These are phyloP conservation scores for Diphasiastrum complanatum DNA, from an alignment of 83 land plant genomes.

Conservation along the genomic window DNA sequence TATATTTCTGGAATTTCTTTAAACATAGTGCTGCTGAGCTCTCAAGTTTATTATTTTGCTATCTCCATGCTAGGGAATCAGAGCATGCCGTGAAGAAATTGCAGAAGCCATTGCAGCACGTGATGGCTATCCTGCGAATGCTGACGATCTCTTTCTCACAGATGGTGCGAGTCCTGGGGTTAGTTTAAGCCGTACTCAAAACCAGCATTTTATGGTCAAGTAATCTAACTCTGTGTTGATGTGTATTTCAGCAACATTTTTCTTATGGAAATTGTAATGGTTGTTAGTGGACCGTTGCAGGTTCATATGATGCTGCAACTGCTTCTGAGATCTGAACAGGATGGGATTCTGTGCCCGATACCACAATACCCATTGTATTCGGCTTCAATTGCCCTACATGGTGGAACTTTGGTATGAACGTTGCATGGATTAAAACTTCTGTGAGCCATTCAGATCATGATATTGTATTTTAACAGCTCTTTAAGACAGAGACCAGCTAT, in stretches of 20 bases:
- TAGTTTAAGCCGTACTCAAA: too few relatives aligned
- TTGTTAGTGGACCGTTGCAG: slow-evolving; percentile 27
- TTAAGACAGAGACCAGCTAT: too few relatives aligned
- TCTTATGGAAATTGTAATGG: not conserved
- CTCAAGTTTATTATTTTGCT: not conserved
- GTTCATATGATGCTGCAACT: slow-evolving; percentile 98
- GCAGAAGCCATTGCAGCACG: slow-evolving; percentile 90
- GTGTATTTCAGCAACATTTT: too few relatives aligned
- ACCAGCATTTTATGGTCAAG: too few relatives aligned
- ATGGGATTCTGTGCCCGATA: slow-evolving; percentile 95
- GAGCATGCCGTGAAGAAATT: slow-evolving; percentile 80
- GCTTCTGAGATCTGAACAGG: slow-evolving; percentile 66
- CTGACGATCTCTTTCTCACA: slow-evolving; percentile 80
- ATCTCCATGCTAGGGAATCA: slow-evolving; percentile 55
- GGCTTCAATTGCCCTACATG: slow-evolving; percentile 94
- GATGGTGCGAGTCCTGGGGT: slow-evolving; percentile 99
- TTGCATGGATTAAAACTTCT: too few relatives aligned
- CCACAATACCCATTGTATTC: slow-evolving; percentile 99
- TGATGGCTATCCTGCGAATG: slow-evolving; percentile 83
- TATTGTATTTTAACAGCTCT: too few relatives aligned
- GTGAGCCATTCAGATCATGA: too few relatives aligned
- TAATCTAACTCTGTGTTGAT: too few relatives aligned
- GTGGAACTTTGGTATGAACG: slow-evolving; percentile 72
- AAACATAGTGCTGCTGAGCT: too few relatives aligned
- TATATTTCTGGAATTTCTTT: not conserved